These are phyloP conservation scores for Phytophthora idaei DNA, from an alignment of 352 stramenopile genomes.

Conservation along the genomic window DNA sequence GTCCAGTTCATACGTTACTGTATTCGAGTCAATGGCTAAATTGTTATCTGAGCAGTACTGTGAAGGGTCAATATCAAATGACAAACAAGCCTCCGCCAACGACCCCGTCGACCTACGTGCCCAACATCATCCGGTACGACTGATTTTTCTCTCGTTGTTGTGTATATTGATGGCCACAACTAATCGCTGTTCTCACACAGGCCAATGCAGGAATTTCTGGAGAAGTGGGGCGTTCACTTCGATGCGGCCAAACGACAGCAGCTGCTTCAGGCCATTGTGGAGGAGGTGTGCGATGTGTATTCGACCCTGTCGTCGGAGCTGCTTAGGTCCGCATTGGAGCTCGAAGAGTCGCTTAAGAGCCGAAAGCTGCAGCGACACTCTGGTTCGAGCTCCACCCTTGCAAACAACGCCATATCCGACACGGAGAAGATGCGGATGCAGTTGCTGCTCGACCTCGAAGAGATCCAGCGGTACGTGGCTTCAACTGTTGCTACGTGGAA, in stretches of 20 bases:
- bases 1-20: neutral
- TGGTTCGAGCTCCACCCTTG: constrained; percentile 24
- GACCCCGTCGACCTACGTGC: constrained; percentile 70
- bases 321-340: constrained; percentile 74
- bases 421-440: constrained; percentile 89
- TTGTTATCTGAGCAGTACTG: constrained; percentile 46
- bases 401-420: constrained; percentile 58
- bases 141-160: neutral
- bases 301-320: constrained; percentile 71
- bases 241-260: constrained; percentile 39
- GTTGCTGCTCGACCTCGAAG: constrained; percentile 74
- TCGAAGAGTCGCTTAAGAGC: constrained; percentile 89
- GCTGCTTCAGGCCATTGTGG: constrained; percentile 61
- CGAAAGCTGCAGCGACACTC: constrained; percentile 78
- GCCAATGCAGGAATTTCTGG: constrained; percentile 74
- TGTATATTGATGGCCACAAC: neutral
- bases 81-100: constrained; percentile 86
- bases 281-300: constrained; percentile 67
- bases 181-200: constrained; percentile 29
- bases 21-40: constrained; percentile 4
- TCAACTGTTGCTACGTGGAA: neutral
- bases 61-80: constrained; percentile 92
- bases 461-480: constrained; percentile 64
- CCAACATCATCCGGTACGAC: constrained; percentile 71
- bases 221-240: constrained; percentile 74